Base-by-base conservation (phyloP, 2,329 filamentous ascomycete species). In the Verticillium zaregamsianum region DNA sequence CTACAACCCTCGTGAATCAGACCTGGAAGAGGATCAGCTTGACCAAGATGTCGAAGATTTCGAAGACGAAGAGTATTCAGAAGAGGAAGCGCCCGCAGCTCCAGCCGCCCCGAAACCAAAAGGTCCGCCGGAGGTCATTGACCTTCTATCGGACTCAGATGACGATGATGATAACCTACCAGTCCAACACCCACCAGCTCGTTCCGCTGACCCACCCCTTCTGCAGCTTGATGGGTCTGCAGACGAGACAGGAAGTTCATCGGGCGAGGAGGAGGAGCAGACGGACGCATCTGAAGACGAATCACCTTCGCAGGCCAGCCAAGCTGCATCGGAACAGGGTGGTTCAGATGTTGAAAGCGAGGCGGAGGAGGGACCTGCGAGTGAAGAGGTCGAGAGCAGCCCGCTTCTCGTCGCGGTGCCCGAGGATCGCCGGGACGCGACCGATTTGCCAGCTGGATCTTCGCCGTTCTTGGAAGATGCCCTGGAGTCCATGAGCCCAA, bases 111-210 rank as follows among this genome's bases (percentile, higher is more conserved):
- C 56, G 9, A 28, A 28, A 35, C 55, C 54, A 33, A 58, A n/a
- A 28, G 63, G 59, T 5, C 55, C 60, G 3, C 61, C 63, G 9
- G 57, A 65, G 37, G 60, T 66, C 17, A 66, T 66, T 35, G 60
- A 58, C 37, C 62, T 66, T 56, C 55, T 66, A 11, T 66, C 64
- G 52, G 64, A 66, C 17, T 65, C 64, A 1, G 64, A 66, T 17
- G 63, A 66, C 28, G 64, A 66, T 12, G 63, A 64, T 6, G 59
- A 61, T 15, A 56, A 59, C 8, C 31, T 52, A 8, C 61, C 59
- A 15, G 39, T 40, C 5, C 58, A 57, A 4, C 59, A 12, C 17
- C 15, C 31, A n/a, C 12, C 35, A n/a, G 58, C 14, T 11, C 31
- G 40, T 11, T 14, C 37, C 15, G 40, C 5, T 33, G 7, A 14